phyloP scores from a whole-genome alignment of 805 yeast genomes.

The Tetrapisispora fleetii region DNA sequence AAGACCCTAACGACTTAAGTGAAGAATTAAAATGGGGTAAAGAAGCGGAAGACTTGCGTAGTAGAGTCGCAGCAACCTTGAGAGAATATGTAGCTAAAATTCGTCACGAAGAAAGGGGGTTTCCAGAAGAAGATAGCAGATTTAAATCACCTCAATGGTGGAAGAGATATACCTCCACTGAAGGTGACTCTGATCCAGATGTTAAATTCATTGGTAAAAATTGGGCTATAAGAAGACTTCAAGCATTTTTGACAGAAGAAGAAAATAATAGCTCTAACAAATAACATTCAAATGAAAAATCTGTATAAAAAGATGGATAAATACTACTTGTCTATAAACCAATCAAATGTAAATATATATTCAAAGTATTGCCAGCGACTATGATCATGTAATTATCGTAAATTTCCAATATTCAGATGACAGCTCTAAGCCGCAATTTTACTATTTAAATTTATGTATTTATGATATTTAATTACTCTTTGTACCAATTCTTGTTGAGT shows the following conservation, averaged over 20 bases:
- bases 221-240: slow-evolving; percentile 73
- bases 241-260: slow-evolving; percentile 29
- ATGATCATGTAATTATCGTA: too few relatives aligned
- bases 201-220: slow-evolving; percentile 66
- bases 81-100: slow-evolving; percentile 50
- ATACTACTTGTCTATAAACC: background rate
- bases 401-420: too few relatives aligned
- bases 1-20: slow-evolving; percentile 48
- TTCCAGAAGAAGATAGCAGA: slow-evolving; percentile 56
- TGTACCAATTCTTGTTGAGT: slow-evolving; percentile 36
- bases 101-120: slow-evolving; percentile 33
- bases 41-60: slow-evolving; percentile 57
- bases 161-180: slow-evolving; percentile 53
- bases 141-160: slow-evolving; percentile 65
- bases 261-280: background rate
- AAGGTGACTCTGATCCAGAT: slow-evolving; percentile 60
- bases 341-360: background rate
- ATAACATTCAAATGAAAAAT: background rate
- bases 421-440: background rate
- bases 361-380: background rate
- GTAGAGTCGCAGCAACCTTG: slow-evolving; percentile 57
- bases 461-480: slow-evolving; percentile 3
- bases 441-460: background rate
- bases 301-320: background rate
- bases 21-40: slow-evolving; percentile 52